A percentile compares a stretch with the other conserved stretches of the same genome.
Conservation (phyloP, 106 monocot species). For the Allium sativum region DNA sequence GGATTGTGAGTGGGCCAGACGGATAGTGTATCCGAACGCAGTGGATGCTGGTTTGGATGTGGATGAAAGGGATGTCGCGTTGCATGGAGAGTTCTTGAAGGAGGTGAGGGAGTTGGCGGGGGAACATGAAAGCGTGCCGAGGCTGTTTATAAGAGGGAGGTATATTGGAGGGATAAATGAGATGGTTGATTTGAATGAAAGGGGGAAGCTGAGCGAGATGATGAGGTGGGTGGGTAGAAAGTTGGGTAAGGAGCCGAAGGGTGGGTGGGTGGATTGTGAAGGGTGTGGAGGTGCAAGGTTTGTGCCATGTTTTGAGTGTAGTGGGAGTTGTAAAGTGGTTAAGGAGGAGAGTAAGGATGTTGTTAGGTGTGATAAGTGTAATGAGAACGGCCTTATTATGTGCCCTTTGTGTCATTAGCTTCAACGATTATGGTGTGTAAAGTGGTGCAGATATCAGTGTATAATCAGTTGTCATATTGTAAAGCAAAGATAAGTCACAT, state of each 20-base stretch:
- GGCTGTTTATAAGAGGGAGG: conserved; percentile 71
- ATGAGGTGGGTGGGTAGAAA: conserved; percentile 34
- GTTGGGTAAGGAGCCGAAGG: conserved; percentile 6
- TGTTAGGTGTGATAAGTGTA: conserved; percentile 61
- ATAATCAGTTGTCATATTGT: no score
- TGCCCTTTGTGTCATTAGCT: conserved; percentile 63
- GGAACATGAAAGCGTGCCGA: conserved; percentile 45
- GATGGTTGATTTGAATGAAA: conserved; percentile 58
- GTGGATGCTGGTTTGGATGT: conserved; percentile 27
- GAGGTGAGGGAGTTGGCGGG: conserved; percentile 62
- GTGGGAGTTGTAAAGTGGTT: conserved; percentile 79
- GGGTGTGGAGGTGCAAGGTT: conserved; percentile 87
- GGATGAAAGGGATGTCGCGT: conserved; percentile 84
- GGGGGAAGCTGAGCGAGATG: conserved; percentile 61
- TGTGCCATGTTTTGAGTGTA: conserved; percentile 70
- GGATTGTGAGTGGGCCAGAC: conserved; percentile 65
- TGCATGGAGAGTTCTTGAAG: conserved; percentile 75
- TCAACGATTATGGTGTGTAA: background rate
- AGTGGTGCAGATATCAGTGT: no score
- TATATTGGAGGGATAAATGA: conserved; percentile 75
- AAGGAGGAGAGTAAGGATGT: conserved; percentile 30
- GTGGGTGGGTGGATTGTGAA: conserved; percentile 37
- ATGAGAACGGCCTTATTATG: conserved; percentile 74
- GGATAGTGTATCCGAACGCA: conserved; percentile 41
- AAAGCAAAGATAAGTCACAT: no score